Conservation (phyloP, 805 yeast species). For the Brettanomyces sp. region DNA sequence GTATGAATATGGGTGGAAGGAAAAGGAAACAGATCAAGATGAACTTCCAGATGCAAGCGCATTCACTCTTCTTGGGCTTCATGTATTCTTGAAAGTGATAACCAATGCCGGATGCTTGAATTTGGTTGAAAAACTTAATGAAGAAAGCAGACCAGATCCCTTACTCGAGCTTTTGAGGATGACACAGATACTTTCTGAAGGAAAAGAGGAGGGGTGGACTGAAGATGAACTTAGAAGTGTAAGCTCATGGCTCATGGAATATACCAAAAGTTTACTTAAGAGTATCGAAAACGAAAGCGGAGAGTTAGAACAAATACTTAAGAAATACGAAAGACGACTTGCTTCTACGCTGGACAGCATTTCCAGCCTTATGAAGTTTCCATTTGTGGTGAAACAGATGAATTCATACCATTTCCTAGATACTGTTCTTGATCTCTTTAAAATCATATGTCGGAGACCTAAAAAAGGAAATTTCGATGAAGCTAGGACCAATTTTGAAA, state of each 20-base stretch:
- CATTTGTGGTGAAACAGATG: slow-evolving; percentile 31
- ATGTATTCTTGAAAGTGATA: neutral
- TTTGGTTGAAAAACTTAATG: neutral
- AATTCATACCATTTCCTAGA: slow-evolving; percentile 30
- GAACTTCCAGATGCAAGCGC: neutral
- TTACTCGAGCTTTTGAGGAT: neutral
- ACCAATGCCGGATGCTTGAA: neutral
- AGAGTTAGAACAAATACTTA: slow-evolving; percentile 4
- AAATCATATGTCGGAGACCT: slow-evolving; percentile 32
- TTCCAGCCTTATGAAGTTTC: slow-evolving; percentile 31
- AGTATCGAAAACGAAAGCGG: slow-evolving; percentile 2
- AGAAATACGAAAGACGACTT: slow-evolving; percentile 10
- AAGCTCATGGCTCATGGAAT: slow-evolving; percentile 32
- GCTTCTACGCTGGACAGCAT: slow-evolving; percentile 30
- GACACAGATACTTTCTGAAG: slow-evolving; percentile 12
- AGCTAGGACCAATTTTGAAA: slow-evolving; percentile 3
- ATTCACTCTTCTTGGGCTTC: neutral
- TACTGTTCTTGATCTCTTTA: slow-evolving; percentile 27
- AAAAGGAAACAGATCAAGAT: neutral
- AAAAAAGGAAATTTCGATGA: slow-evolving; percentile 26
- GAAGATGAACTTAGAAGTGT: slow-evolving; percentile 28
- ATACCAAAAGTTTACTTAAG: slow-evolving; percentile 17
- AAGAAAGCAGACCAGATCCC: neutral
- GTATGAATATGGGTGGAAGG: neutral
- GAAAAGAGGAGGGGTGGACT: slow-evolving; percentile 28